These are phyloP conservation scores for Tetrapisispora pingtungensis DNA, from an alignment of 805 yeast genomes.

Conservation along the genomic window DNA sequence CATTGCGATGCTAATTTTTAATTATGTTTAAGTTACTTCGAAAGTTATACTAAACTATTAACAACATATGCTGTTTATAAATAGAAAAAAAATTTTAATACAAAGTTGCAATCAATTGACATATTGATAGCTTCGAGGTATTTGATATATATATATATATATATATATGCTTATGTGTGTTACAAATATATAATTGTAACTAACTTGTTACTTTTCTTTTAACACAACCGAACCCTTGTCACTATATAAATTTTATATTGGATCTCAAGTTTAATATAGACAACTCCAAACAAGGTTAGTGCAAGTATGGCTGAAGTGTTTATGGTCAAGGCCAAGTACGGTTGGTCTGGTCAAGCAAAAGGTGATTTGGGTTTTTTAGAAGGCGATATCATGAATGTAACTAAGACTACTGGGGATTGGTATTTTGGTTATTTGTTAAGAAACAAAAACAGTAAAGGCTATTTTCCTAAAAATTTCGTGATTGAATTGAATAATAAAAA, in stretches of 20 bases:
- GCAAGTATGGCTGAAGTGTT: constrained; percentile 47
- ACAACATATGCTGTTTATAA: too few relatives aligned
- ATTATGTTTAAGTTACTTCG: background rate
- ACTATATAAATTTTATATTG: too few relatives aligned
- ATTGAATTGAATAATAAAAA: constrained; percentile 28
- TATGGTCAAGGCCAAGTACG: constrained; percentile 69
- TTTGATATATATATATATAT: background rate
- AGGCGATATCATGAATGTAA: constrained; percentile 83
- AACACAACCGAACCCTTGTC: too few relatives aligned
- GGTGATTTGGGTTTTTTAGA: constrained; percentile 90
- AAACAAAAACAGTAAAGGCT: constrained; percentile 65
- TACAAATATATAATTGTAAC: too few relatives aligned
- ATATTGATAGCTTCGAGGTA: too few relatives aligned
- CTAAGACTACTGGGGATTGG: constrained; percentile 82
- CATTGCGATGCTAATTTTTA: constrained; percentile 1
- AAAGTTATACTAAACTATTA: too few relatives aligned
- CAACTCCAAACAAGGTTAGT: too few relatives aligned
- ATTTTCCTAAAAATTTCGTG: constrained; percentile 83
- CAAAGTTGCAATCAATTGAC: too few relatives aligned
- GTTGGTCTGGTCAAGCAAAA: constrained; percentile 89
- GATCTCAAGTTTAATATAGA: too few relatives aligned
- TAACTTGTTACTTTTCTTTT: too few relatives aligned
- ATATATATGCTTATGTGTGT: too few relatives aligned
- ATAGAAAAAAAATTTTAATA: too few relatives aligned
- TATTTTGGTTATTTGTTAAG: constrained; percentile 78